Evolutionary conservation across 805 yeast genomes (phyloP).

Genomic region (Candida multigemmis): DNA sequence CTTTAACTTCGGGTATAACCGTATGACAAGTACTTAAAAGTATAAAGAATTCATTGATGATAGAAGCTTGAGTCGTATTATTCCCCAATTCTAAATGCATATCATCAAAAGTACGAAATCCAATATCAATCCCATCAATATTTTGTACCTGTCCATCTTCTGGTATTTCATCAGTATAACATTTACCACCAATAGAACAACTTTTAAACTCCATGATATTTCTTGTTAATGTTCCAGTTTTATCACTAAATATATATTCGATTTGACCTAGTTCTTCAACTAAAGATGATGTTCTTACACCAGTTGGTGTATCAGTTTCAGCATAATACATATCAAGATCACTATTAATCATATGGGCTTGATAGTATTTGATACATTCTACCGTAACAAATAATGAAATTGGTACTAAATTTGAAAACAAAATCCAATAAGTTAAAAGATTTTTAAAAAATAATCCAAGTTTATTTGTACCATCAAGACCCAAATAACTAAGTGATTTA

Average conservation of each 20-base stretch:
- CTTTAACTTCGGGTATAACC: constrained; percentile 83
- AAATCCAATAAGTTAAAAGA: constrained; percentile 88
- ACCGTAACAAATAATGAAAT: constrained; percentile 94
- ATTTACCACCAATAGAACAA: constrained; percentile 86
- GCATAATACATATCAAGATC: constrained; percentile 90
- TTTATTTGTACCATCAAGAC: constrained; percentile 58
- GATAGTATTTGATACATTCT: constrained; percentile 90
- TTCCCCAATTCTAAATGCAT: constrained; percentile 39
- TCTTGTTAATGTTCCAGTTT: constrained; percentile 93
- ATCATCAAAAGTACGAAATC: constrained; percentile 64
- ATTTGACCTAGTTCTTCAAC: constrained; percentile 98
- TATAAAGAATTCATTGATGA: constrained; percentile 69
- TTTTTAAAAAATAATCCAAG: constrained; percentile 75
- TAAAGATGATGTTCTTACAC: constrained; percentile 87
- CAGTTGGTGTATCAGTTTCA: constrained; percentile 86
- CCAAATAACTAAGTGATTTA: constrained; percentile 51
- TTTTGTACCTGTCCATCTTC: constrained; percentile 74
- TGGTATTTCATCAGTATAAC: constrained; percentile 83
- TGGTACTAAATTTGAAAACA: constrained; percentile 95
- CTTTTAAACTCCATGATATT: constrained; percentile 95
- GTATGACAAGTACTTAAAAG: constrained; percentile 92
- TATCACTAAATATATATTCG: constrained; percentile 92
- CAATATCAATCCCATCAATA: constrained; percentile 72
- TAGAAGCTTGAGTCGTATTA: constrained; percentile 35
- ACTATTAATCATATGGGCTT: constrained; percentile 87